phyloP scores from a whole-genome alignment of 2,329 filamentous ascomycete genomes.

The Raffaelea albimanens region DNA sequence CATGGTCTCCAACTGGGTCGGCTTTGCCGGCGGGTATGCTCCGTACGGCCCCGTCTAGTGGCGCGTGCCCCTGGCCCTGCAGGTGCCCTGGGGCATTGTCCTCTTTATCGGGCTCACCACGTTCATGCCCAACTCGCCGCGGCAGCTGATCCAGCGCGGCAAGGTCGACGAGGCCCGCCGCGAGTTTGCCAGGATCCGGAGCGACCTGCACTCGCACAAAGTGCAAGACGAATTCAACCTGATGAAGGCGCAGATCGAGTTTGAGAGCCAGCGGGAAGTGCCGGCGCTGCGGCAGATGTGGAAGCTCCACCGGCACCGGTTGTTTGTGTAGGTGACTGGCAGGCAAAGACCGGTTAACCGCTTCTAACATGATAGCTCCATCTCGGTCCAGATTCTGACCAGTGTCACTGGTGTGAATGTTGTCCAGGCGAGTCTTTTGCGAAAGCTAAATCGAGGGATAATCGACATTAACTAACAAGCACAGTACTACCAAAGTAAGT shows the following conservation, averaged over 20 bases:
- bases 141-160: conserved; percentile 38
- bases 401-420: conserved; percentile 48
- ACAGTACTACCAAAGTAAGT: no score
- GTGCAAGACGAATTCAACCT: conserved; percentile 40
- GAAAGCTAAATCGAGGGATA: conserved; percentile 5
- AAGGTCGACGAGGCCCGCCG: conserved; percentile 35
- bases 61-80: conserved; percentile 43
- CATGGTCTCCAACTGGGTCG: conserved; percentile 48
- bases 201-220: conserved; percentile 32
- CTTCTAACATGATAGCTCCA: no score
- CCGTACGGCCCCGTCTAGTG: conserved; percentile 43
- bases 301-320: conserved; percentile 38
- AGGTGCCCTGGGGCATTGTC: conserved; percentile 46
- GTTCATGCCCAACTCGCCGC: conserved; percentile 47
- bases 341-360: no score
- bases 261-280: conserved; percentile 47
- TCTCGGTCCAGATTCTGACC: conserved; percentile 49
- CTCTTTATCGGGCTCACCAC: conserved; percentile 43
- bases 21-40: conserved; percentile 43
- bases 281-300: conserved; percentile 43
- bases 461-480: conserved; percentile 2
- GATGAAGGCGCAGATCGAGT: conserved; percentile 46
- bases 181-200: conserved; percentile 37
- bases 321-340: conserved; percentile 43
- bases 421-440: conserved; percentile 36